These are phyloP conservation scores for Wickerhamomyces silvicola DNA, from an alignment of 805 yeast genomes.

Conservation along the genomic window DNA sequence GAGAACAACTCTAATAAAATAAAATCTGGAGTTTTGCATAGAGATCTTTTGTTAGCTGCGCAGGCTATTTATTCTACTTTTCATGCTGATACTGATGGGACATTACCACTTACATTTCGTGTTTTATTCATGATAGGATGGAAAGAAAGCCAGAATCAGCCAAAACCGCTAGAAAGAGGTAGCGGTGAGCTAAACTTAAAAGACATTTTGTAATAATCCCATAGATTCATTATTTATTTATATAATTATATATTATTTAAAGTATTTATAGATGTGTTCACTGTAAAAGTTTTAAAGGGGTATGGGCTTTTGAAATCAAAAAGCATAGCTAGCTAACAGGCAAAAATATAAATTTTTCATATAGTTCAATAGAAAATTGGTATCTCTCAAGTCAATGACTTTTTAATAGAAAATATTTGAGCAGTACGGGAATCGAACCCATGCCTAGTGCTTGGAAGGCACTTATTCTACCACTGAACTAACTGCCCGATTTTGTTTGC, in stretches of 20 bases:
- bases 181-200: slow-evolving; percentile 61
- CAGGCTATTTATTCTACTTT: slow-evolving; percentile 65
- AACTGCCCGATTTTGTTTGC: slow-evolving; percentile 61
- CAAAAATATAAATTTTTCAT: no score
- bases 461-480: slow-evolving; percentile 86
- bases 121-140: slow-evolving; percentile 84
- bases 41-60: slow-evolving; percentile 68
- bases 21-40: slow-evolving; percentile 36
- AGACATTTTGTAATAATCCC: slow-evolving; percentile 41
- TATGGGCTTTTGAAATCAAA: not conserved
- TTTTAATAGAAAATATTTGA: no score
- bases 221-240: not conserved
- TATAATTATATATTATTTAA: slow-evolving; percentile 2
- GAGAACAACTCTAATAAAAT: slow-evolving; percentile 62
- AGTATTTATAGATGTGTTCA: not conserved
- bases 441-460: slow-evolving; percentile 89
- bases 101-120: slow-evolving; percentile 73
- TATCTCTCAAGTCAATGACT: no score
- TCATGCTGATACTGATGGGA: slow-evolving; percentile 57
- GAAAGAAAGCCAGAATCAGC: slow-evolving; percentile 67
- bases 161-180: slow-evolving; percentile 70
- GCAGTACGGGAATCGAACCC: slow-evolving; percentile 91
- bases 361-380: no score
- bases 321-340: not conserved
- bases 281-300: not conserved